These are phyloP conservation scores for Verticillium nonalfalfae DNA, from an alignment of 2,329 filamentous ascomycete species.

Conservation along the genomic window DNA sequence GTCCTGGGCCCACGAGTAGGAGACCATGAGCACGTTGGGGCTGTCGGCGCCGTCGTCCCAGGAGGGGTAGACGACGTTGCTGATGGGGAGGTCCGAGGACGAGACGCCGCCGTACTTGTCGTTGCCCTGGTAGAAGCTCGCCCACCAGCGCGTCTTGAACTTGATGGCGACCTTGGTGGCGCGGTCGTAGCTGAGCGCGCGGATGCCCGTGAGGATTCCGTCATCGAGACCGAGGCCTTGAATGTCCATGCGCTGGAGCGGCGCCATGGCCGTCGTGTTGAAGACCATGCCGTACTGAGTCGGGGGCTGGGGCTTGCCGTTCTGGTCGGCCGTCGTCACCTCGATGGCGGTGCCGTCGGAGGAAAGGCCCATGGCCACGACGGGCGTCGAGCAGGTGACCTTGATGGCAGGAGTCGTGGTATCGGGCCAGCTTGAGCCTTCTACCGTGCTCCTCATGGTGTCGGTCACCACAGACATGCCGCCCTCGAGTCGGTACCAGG, in stretches of 20 bases:
- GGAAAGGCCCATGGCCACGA: background rate
- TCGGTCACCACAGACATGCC: constrained; percentile 20
- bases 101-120: constrained; percentile 11
- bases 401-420: background rate
- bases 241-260: constrained; percentile 20
- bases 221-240: background rate
- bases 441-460: constrained; percentile 17
- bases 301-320: background rate
- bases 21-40: constrained; percentile 21
- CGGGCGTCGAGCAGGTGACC: background rate
- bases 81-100: constrained; percentile 14
- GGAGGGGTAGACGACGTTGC: constrained; percentile 23
- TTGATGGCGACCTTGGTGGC: constrained; percentile 26
- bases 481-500: constrained; percentile 24
- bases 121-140: background rate
- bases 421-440: constrained; percentile 1
- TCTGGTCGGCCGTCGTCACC: background rate
- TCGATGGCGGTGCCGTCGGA: background rate
- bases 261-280: constrained; percentile 18
- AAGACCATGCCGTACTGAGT: constrained; percentile 18
- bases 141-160: constrained; percentile 27
- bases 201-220: constrained; percentile 13
- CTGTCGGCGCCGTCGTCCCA: constrained; percentile 18
- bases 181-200: constrained; percentile 19
- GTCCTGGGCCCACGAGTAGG: constrained; percentile 25